Percentiles rank a stretch among this genome's conserved stretches.
These are phyloP conservation scores for Naganishia sp. DNA, from an alignment of 1,284 basidiomycete species.

Conservation along the genomic window DNA sequence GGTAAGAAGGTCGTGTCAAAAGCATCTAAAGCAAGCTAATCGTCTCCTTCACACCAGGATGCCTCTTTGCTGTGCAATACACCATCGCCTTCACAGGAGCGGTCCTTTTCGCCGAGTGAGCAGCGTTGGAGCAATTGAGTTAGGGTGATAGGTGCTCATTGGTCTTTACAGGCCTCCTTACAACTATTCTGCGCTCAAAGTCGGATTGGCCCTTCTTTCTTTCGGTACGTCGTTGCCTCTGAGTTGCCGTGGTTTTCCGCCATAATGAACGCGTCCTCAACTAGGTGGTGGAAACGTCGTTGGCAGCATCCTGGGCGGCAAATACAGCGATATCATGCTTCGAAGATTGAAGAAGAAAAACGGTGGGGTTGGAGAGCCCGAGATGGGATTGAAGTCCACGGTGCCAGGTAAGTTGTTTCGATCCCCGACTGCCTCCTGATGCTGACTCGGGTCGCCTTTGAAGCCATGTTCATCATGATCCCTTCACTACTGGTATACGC, in stretches of 20 bases:
- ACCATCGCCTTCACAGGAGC: slow-evolving; percentile 68
- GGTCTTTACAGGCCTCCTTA: slow-evolving; percentile 59
- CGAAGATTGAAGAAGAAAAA: slow-evolving; percentile 62
- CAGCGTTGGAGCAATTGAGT: not conserved
- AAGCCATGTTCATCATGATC: slow-evolving; percentile 44
- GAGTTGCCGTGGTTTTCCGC: too few relatives aligned
- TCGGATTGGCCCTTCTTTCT: slow-evolving; percentile 73
- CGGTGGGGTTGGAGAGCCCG: slow-evolving; percentile 65
- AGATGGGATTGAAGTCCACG: slow-evolving; percentile 74
- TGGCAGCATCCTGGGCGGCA: slow-evolving; percentile 73
- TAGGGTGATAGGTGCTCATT: not conserved
- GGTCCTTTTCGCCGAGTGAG: slow-evolving; percentile 57
- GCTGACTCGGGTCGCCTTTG: slow-evolving; percentile 24
- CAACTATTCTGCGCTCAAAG: slow-evolving; percentile 67
- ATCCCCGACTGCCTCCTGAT: not conserved
- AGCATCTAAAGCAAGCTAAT: not conserved
- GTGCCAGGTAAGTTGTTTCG: slow-evolving; percentile 50
- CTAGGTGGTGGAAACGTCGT: slow-evolving; percentile 60
- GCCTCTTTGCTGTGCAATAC: slow-evolving; percentile 71
- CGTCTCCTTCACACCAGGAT: slow-evolving; percentile 53
- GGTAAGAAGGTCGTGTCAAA: slow-evolving; percentile 55
- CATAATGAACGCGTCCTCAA: too few relatives aligned
- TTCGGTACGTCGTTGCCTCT: slow-evolving; percentile 67
- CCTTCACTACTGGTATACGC: slow-evolving; percentile 67
- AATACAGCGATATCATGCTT: slow-evolving; percentile 71